Percentiles rank a stretch among this genome's conserved stretches.
Conservation (phyloP, 2,329 filamentous ascomycete genomes). For the Ophiostoma sp. region DNA sequence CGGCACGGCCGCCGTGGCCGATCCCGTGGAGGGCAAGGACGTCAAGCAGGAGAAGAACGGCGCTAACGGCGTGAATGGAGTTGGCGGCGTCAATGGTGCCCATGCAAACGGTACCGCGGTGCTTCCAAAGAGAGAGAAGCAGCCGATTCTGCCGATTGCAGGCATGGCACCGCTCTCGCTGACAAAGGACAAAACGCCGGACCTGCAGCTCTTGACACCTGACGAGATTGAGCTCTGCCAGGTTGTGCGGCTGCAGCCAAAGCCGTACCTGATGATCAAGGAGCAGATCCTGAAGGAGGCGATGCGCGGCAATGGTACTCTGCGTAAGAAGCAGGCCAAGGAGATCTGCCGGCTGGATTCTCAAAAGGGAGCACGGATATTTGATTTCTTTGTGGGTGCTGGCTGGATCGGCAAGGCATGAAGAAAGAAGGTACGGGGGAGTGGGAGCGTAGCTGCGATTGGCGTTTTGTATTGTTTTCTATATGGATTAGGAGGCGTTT, state of each 20-base stretch:
- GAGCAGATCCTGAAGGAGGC: constrained; percentile 87
- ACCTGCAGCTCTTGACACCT: constrained; percentile 76
- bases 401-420: constrained; percentile 87
- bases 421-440: neutral
- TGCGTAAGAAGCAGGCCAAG: constrained; percentile 92
- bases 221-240: constrained; percentile 86
- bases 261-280: constrained; percentile 92
- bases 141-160: constrained; percentile 52
- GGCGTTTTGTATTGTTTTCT: neutral
- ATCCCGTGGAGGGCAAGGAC: constrained; percentile 20
- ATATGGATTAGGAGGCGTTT: neutral
- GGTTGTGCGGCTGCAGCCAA: constrained; percentile 77
- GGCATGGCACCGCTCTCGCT: constrained; percentile 61
- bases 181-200: constrained; percentile 69
- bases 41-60: constrained; percentile 11
- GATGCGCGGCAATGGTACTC: constrained; percentile 74
- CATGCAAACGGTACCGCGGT: constrained; percentile 35
- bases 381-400: constrained; percentile 89
- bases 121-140: constrained; percentile 45
- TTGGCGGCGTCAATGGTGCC: constrained; percentile 14
- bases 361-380: constrained; percentile 78
- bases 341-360: constrained; percentile 79
- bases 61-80: constrained; percentile 34
- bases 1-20: constrained; percentile 40
- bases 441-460: neutral